These are phyloP conservation scores for Scenedesmus sp. DNA, from an alignment of 163 green algal species.

Conservation along the genomic window DNA sequence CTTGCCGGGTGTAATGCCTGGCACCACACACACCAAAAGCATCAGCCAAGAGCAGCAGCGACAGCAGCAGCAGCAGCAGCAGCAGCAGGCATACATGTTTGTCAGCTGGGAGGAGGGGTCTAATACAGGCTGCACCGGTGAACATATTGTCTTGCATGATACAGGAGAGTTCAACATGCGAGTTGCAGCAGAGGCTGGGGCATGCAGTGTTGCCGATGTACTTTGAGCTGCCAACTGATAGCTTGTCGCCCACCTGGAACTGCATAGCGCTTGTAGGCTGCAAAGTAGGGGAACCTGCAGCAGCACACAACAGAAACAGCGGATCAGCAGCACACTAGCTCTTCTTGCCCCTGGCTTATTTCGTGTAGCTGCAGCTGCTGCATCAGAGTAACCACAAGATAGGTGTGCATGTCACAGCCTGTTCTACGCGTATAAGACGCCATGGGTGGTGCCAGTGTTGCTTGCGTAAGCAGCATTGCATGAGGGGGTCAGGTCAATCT, in stretches of 20 bases:
- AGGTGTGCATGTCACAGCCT: too few relatives aligned
- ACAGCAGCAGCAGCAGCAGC: neutral
- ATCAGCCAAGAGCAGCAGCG: neutral
- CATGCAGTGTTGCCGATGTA: neutral
- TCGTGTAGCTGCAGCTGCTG: neutral
- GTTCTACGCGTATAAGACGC: too few relatives aligned
- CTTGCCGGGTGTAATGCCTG: slow-evolving; percentile 19
- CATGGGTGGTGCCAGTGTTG: too few relatives aligned
- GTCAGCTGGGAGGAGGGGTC: neutral
- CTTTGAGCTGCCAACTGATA: neutral
- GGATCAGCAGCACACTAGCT: too few relatives aligned
- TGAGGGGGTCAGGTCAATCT: too few relatives aligned
- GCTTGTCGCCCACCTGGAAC: slow-evolving; percentile 18
- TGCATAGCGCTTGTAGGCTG: slow-evolving; percentile 16
- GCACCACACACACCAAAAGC: neutral
- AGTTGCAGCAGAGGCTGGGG: neutral
- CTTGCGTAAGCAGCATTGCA: too few relatives aligned
- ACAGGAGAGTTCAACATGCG: neutral
- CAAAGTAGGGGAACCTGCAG: slow-evolving; percentile 42
- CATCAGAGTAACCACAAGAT: neutral
- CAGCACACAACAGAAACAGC: neutral
- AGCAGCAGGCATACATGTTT: neutral
- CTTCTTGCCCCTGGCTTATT: too few relatives aligned
- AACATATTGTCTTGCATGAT: neutral
- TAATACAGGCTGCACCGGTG: neutral